These are phyloP conservation scores for Exophiala sp. DNA, from an alignment of 2,329 filamentous ascomycete species.

Conservation along the genomic window DNA sequence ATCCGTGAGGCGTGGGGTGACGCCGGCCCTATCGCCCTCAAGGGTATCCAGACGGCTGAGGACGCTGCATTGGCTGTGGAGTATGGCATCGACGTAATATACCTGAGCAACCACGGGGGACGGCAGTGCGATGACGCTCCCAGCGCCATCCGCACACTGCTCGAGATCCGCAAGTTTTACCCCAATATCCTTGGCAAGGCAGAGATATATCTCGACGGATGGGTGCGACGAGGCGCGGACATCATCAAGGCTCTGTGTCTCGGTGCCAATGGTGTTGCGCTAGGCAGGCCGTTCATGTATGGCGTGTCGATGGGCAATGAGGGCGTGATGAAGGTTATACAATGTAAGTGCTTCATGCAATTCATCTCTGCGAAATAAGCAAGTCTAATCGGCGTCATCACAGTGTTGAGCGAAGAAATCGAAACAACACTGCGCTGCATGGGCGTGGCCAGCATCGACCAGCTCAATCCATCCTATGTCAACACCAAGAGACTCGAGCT, in stretches of 20 bases:
- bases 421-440: slow-evolving; percentile 46
- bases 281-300: slow-evolving; percentile 53
- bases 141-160: slow-evolving; percentile 49
- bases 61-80: slow-evolving; percentile 52
- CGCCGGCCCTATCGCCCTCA: slow-evolving; percentile 53
- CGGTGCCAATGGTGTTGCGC: slow-evolving; percentile 52
- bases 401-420: slow-evolving; percentile 37
- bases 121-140: slow-evolving; percentile 51
- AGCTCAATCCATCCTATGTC: slow-evolving; percentile 42
- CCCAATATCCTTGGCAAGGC: slow-evolving; percentile 50
- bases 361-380: not conserved
- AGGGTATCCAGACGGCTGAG: slow-evolving; percentile 55
- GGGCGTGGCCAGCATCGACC: slow-evolving; percentile 42
- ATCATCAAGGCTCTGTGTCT: slow-evolving; percentile 54
- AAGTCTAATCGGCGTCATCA: not conserved
- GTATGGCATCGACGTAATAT: slow-evolving; percentile 51
- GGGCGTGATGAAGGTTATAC: slow-evolving; percentile 52
- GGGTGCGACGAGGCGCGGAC: slow-evolving; percentile 52
- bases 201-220: slow-evolving; percentile 54
- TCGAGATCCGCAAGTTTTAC: slow-evolving; percentile 50
- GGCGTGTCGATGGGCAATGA: slow-evolving; percentile 51
- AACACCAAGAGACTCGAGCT: slow-evolving; percentile 37
- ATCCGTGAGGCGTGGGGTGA: slow-evolving; percentile 40
- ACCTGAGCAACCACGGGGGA: slow-evolving; percentile 57
- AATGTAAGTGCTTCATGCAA: slow-evolving; percentile 31